Conservation (phyloP, 2,329 filamentous ascomycete genomes). For the Exserohilum rostratum region DNA sequence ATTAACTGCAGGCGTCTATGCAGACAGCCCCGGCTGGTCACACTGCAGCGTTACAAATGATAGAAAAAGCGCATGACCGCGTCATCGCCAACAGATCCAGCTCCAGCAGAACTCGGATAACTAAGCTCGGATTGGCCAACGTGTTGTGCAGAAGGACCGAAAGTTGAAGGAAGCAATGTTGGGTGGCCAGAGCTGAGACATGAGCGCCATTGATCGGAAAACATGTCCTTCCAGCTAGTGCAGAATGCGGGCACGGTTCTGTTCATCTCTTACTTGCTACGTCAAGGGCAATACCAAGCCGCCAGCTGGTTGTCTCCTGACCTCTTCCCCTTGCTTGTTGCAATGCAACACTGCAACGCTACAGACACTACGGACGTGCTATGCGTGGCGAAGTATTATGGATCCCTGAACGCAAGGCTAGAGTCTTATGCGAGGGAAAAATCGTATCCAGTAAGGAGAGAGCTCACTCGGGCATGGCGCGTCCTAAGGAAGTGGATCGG, state of each 20-base stretch:
- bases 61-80: background rate
- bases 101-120: background rate
- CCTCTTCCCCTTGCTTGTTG: background rate
- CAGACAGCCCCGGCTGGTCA: background rate
- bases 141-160: conserved; percentile 3
- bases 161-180: conserved; percentile 5
- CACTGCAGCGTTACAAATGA: conserved; percentile 8
- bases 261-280: background rate
- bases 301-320: background rate
- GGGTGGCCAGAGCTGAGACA: background rate
- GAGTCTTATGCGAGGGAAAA: background rate
- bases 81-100: background rate
- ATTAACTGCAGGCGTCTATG: conserved; percentile 3
- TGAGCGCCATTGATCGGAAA: conserved; percentile 4
- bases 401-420: background rate
- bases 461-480: background rate
- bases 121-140: conserved; percentile 2
- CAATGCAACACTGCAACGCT: conserved; percentile 1
- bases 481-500: background rate
- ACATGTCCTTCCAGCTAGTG: conserved; percentile 3
- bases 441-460: background rate
- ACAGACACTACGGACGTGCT: background rate
- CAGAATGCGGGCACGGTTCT: background rate
- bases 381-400: background rate
- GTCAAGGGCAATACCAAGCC: background rate